Evolutionary conservation across 2,329 filamentous ascomycete species (phyloP).

Genomic region (Ophiostoma sp.): DNA sequence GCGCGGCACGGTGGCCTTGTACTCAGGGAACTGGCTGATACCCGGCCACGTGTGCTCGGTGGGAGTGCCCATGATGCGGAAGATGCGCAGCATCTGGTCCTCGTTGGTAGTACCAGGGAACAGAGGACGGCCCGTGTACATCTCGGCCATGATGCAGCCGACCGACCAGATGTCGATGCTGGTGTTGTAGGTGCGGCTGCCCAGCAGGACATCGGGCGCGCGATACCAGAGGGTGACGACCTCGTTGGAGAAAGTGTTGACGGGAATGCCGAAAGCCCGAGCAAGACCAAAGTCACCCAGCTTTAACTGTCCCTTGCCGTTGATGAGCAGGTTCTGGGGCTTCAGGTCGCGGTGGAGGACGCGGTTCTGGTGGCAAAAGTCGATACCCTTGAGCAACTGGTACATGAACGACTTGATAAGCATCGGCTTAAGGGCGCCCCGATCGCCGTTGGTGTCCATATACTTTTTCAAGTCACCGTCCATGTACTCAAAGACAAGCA

Average conservation of each 20-base stretch:
- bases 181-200: slow-evolving; percentile 96
- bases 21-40: slow-evolving; percentile 94
- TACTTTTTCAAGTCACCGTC: slow-evolving; percentile 98
- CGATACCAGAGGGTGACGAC: slow-evolving; percentile 98
- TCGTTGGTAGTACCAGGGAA: slow-evolving; percentile 99
- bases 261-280: slow-evolving; percentile 91
- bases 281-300: slow-evolving; percentile 93
- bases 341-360: slow-evolving; percentile 95
- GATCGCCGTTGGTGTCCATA: slow-evolving; percentile 91
- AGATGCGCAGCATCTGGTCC: slow-evolving; percentile 95
- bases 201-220: slow-evolving; percentile 90
- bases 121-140: slow-evolving; percentile 93
- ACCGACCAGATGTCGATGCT: slow-evolving; percentile 99
- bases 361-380: slow-evolving; percentile 96
- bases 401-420: slow-evolving; percentile 99
- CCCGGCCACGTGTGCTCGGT: slow-evolving; percentile 95
- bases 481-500: slow-evolving; percentile 99
- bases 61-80: slow-evolving; percentile 96
- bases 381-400: slow-evolving; percentile 91
- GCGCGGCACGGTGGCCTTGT: slow-evolving; percentile 92
- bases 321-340: slow-evolving; percentile 95
- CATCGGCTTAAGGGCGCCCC: slow-evolving; percentile 80
- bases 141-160: slow-evolving; percentile 99
- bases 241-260: slow-evolving; percentile 98
- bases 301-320: slow-evolving; percentile 85